Evolutionary conservation across 2,329 filamentous ascomycete genomes (phyloP).

Genomic region (Neofusicoccum kwambonambiense): DNA sequence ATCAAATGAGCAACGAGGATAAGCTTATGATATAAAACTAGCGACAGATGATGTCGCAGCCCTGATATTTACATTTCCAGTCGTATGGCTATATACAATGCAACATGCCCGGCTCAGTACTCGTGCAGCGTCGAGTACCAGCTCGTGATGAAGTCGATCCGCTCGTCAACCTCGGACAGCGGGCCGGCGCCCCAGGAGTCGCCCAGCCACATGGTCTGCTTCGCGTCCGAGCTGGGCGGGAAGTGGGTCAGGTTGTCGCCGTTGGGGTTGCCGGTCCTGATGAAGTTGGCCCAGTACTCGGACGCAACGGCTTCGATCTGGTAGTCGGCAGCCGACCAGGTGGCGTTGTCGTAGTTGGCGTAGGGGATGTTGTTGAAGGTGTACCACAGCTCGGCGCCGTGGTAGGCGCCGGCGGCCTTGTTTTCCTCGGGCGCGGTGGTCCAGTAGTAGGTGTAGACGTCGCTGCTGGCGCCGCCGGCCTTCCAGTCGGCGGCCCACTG

Average conservation of each 20-base stretch:
- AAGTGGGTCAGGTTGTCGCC: background rate
- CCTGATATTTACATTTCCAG: too few relatives aligned
- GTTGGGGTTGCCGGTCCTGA: constrained; percentile 9
- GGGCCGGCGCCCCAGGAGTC: background rate
- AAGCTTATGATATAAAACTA: too few relatives aligned
- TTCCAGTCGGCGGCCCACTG: constrained; percentile 26
- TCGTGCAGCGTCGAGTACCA: constrained; percentile 8
- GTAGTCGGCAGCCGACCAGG: constrained; percentile 32
- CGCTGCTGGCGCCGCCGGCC: constrained; percentile 15
- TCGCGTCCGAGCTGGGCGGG: background rate
- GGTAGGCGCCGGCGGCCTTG: constrained; percentile 37
- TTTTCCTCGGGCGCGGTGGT: constrained; percentile 36
- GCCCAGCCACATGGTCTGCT: constrained; percentile 11
- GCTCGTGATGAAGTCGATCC: background rate
- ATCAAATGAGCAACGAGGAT: too few relatives aligned
- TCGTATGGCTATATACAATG: too few relatives aligned
- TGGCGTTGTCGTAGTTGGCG: constrained; percentile 17
- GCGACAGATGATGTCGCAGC: too few relatives aligned
- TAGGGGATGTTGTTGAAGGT: constrained; percentile 37
- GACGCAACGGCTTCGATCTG: constrained; percentile 21
- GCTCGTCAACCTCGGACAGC: background rate
- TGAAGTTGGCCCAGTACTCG: constrained; percentile 16
- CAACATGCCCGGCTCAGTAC: background rate
- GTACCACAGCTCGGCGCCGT: constrained; percentile 42
- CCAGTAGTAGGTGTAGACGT: constrained; percentile 40